Base-by-base conservation (phyloP, 257 asterid species). In the Solanum ahanhuiri region DNA sequence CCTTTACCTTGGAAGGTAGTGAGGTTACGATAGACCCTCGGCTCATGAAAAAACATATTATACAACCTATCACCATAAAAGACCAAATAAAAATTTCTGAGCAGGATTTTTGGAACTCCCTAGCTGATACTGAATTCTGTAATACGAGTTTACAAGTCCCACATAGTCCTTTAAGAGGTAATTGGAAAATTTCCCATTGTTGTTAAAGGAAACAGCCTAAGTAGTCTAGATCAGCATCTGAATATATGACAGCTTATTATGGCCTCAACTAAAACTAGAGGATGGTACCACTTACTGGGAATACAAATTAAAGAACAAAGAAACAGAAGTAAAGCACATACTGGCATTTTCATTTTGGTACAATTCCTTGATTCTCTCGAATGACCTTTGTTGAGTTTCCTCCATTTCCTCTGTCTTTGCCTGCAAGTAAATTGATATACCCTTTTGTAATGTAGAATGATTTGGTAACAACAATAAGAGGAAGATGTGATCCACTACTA, bases 271-370 rank as follows among this genome's bases (percentile, higher is more conserved):
- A 73, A 39, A 87, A 84, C 66, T 48, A 48, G 45, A 69, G 37
- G 87, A 82, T 12, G 45, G 48, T 12, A 35, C 25, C 33, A 28
- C 43, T 82, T 23, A 17, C 81, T 2, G 35, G 34, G 34, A 60
- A 39, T 15, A 39, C 66, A 81, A 35, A 82, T 25, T 35, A 70
- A 84, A 54, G 25, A 71, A 48, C 12, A 25, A 22, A 45, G 58
- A 60, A 75, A 83, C 11, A 58, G 66, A 88, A 88, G 77, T 85
- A 69, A 82, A 82, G 60, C 72, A 90, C 97, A 91, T 87, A 94
- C 99, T 92, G 67, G 98, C 95, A 51, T 91, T 88, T 86, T 86
- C 96, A 81, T 93, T 93, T 88, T 85, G 85, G 88, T 95, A 97
- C 51, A 92, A 91, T 88, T 89, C 85, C 92, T 82, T 93, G 73